Evolutionary conservation across 106 monocot species (phyloP), one percentile per base, ranked within the genome.

Genomic region (Posidonia australis): DNA sequence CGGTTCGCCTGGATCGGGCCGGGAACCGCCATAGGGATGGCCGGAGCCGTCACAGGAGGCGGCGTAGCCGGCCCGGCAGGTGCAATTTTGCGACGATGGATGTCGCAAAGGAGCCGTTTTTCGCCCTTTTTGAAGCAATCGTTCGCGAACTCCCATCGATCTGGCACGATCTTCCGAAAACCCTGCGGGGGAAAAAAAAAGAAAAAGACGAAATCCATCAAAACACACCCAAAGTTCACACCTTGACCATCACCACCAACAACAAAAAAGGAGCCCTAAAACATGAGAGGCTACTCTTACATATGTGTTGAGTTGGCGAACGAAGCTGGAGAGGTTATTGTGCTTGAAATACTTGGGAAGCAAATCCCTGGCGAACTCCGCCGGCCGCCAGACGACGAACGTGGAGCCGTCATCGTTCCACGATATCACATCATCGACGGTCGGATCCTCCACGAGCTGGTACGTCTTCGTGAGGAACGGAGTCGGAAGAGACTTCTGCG

Each of bases 311-410:
- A 92, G 82, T 72, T 92, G 92, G 57, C 92, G 85, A 54, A 93
- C 93, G 73, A 93, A 93, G 71, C 85, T 85, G 70, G 93, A 93
- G 88, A 93, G 88, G 48, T 93, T 93, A 64, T 93, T 93, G 79
- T 93, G 93, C 81, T 93, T 93, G 77, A 93, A 93, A 56, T 88
- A 93, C 45, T 86, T 93, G 30, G 89, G 89, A 10, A 93, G 76
- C 53, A 93, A 79, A 49, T 89, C 89, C 26, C 86, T 78, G 10
- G 93, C 85, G 77, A 93, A 93, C 58, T 93, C 93, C 14, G 93
- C 89, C 20, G 93, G 93, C 1, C 86, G 71, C 89, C 89, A 93
- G 62, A 93, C 93, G 75, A 93, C 67, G 73, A 93, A 93, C 45
- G 86, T 76, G 54, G 86, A 77, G 32, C 93, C 93, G 43, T 89